phyloP scores from a whole-genome alignment of 495 filamentous ascomycete species.

The Penicillium parvum region DNA sequence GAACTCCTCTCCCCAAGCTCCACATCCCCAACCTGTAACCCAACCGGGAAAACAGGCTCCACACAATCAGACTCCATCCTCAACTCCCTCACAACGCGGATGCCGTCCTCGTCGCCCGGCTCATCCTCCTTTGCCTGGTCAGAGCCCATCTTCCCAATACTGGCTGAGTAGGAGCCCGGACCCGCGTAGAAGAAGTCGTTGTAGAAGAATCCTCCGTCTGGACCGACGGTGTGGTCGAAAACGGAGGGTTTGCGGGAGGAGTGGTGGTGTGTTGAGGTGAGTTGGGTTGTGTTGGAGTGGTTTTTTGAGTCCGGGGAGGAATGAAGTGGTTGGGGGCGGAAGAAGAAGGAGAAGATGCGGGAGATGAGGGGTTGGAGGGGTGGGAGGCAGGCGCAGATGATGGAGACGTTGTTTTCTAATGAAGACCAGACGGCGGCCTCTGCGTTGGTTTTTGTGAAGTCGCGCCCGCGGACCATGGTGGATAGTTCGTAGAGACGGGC shows the following conservation, averaged over 20 bases:
- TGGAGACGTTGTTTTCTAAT: conserved; percentile 75
- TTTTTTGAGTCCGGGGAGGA: conserved; percentile 15
- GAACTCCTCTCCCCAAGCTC: conserved; percentile 8
- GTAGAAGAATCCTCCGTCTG: conserved; percentile 21
- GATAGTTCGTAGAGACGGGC: conserved; percentile 26
- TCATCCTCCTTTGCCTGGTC: conserved; percentile 4
- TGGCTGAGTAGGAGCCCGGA: conserved; percentile 23
- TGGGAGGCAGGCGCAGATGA: conserved; percentile 80
- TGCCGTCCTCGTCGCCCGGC: conserved; percentile 9
- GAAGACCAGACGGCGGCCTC: conserved; percentile 65
- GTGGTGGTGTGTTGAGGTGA: background rate
- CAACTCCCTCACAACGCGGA: conserved; percentile 34
- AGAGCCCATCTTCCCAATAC: conserved; percentile 11
- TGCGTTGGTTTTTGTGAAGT: conserved; percentile 39
- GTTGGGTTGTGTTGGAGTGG: conserved; percentile 2
- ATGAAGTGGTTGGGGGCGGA: conserved; percentile 18
- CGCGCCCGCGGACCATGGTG: conserved; percentile 7
- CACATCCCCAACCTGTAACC: conserved; percentile 2
- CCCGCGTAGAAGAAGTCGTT: conserved; percentile 19
- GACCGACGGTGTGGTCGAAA: conserved; percentile 7
- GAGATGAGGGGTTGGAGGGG: conserved; percentile 74
- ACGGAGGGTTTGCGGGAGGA: conserved; percentile 13
- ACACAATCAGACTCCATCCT: conserved; percentile 18
- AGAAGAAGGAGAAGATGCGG: conserved; percentile 57
- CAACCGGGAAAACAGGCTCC: background rate